phyloP scores from a whole-genome alignment of 805 yeast genomes.

The Starmera dryadoides region DNA sequence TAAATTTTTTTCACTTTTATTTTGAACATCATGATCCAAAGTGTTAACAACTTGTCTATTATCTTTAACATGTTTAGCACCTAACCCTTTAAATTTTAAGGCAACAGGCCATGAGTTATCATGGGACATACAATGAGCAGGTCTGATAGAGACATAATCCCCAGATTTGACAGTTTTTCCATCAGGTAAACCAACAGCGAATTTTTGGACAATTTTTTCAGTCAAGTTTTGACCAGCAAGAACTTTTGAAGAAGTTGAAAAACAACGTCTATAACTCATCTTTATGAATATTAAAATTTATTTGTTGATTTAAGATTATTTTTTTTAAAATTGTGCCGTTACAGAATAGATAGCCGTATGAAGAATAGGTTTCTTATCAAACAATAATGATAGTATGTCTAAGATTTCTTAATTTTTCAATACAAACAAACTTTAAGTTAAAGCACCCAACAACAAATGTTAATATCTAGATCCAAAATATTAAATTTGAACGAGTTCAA shows the following conservation, averaged over 20 bases:
- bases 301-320: not conserved
- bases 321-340: no score
- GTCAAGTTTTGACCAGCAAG: conserved; percentile 67
- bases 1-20: conserved; percentile 81
- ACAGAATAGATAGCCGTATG: no score
- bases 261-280: conserved; percentile 3
- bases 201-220: conserved; percentile 91
- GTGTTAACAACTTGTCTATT: conserved; percentile 93
- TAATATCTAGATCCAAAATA: no score
- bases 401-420: no score
- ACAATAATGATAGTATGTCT: no score
- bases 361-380: no score
- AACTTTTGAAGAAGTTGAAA: conserved; percentile 12
- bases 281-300: not conserved
- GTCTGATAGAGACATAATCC: conserved; percentile 90
- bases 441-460: no score
- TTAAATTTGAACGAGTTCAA: no score
- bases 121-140: conserved; percentile 98
- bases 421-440: no score
- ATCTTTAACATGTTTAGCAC: conserved; percentile 77
- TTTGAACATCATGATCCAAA: conserved; percentile 96
- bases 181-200: conserved; percentile 79
- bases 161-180: conserved; percentile 78
- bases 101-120: conserved; percentile 99
- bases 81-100: conserved; percentile 88